These are phyloP conservation scores for Pseudocercospora fijiensis DNA, from an alignment of 2,329 filamentous ascomycete species.

Conservation along the genomic window DNA sequence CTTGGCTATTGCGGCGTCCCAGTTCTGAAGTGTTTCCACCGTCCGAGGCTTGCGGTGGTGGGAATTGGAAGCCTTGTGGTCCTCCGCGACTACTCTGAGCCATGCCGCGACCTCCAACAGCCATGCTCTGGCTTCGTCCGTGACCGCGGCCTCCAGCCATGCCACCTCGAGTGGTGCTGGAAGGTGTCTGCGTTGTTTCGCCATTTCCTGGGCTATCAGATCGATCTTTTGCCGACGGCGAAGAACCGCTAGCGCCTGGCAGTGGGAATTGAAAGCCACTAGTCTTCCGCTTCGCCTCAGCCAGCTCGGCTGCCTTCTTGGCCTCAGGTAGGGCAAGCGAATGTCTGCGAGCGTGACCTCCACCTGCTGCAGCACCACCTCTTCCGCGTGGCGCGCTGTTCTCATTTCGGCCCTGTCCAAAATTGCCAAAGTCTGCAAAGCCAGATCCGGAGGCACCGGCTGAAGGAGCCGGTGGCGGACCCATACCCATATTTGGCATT, in stretches of 20 bases:
- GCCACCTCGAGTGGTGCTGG: conserved; percentile 36
- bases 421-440: conserved; percentile 73
- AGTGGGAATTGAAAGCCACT: conserved; percentile 93
- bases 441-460: conserved; percentile 74
- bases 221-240: conserved; percentile 51
- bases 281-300: conserved; percentile 93
- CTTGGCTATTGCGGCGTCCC: conserved; percentile 71
- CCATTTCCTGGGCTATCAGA: conserved; percentile 57
- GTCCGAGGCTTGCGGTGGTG: conserved; percentile 50
- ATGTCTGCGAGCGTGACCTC: conserved; percentile 89
- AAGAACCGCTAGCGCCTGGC: conserved; percentile 60
- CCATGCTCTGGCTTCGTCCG: conserved; percentile 86
- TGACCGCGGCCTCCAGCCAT: conserved; percentile 48
- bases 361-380: conserved; percentile 64
- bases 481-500: conserved; percentile 87
- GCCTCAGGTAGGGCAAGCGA: conserved; percentile 92
- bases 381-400: conserved; percentile 69
- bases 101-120: conserved; percentile 67
- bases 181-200: conserved; percentile 27
- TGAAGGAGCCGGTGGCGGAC: conserved; percentile 75
- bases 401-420: conserved; percentile 55
- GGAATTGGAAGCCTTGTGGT: conserved; percentile 68
- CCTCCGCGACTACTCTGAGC: conserved; percentile 61
- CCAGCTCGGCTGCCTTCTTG: conserved; percentile 94
- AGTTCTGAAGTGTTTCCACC: conserved; percentile 60